Base-by-base conservation (phyloP, 176 grass and related monocot species). In the Oryza punctata region DNA sequence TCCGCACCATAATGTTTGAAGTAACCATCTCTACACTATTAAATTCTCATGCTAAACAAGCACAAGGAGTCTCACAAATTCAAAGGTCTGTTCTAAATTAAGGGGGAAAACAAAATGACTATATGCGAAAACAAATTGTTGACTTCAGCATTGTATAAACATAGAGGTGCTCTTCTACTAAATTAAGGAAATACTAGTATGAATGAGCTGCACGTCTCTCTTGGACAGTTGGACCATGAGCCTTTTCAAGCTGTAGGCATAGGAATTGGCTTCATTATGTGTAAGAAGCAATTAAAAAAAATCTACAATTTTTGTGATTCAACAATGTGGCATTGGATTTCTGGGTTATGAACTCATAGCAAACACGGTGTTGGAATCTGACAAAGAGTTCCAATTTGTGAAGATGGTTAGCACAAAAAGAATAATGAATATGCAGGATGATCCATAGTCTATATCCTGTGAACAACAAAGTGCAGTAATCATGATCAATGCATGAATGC, bases 181-280 rank as follows among this genome's bases (percentile, higher is more conserved):
- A 83, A 67, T 14, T 69, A 83, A 84, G 64, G 8, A 7, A 26
- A 77, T 40, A 38, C 7, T 38, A 38, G 37, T 38, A 78, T 38
- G 59, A 46, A 13, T 35, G 78, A 33, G 66, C 21, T 86, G 68
- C 65, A 66, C 37, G 8, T 26, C 57, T 61, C 54, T 59, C 57
- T 61, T 61, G 57, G 57, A 24, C 57, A 61, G 38, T 81, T 65
- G 65, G 35, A 81, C 71, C n/a, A 75, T 43, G 72, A 41, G 30
- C 25, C 49, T 54, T 18, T 81, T 78, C 33, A 90, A 44, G 35
- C 35, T 61, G 3, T 33, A 64, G 43, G 27, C 50, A 70, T 4
- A 71, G 35, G 77, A 15, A 21, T 78, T 73, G n/a, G 12, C 12
- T 50, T 18, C 26, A 63, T 50, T n/a, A 78, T 78, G 64, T 32